A percentile compares a stretch with the other conserved stretches of the same genome.
Evolutionary conservation across 495 filamentous ascomycete species (phyloP).

Genomic region (Pyronema omphalodes): DNA sequence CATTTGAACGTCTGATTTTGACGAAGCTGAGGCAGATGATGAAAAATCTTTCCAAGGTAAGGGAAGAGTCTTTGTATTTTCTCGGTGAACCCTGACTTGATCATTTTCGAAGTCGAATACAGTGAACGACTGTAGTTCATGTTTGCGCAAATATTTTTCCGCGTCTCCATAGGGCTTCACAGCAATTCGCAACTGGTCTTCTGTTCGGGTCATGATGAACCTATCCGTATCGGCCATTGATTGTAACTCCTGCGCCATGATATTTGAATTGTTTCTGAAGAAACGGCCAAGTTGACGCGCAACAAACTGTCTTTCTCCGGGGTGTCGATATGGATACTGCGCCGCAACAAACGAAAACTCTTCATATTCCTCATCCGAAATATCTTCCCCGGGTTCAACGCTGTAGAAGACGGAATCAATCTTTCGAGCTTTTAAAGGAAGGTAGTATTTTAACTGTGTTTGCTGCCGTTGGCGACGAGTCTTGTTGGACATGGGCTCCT

Average conservation of each 20-base stretch:
- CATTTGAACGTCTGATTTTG: slow-evolving; percentile 10
- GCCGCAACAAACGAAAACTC: background rate
- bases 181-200: slow-evolving; percentile 12
- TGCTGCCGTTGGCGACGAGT: background rate
- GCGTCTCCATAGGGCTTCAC: slow-evolving; percentile 14
- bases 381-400: slow-evolving; percentile 1
- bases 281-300: slow-evolving; percentile 14
- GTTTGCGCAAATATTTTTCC: slow-evolving; percentile 10
- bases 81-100: slow-evolving; percentile 1
- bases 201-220: background rate
- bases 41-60: slow-evolving; percentile 6
- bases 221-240: no score
- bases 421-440: background rate
- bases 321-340: slow-evolving; percentile 1
- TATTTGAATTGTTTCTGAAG: slow-evolving; percentile 1
- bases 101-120: slow-evolving; percentile 8
- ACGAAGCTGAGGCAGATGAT: background rate
- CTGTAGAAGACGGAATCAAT: slow-evolving; percentile 10
- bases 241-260: background rate
- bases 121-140: slow-evolving; percentile 17
- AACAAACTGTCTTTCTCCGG: slow-evolving; percentile 10
- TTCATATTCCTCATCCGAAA: background rate
- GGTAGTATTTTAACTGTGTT: background rate
- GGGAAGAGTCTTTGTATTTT: slow-evolving; percentile 1
- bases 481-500: background rate